These are phyloP conservation scores for Centrapalus pauciflorus DNA, from an alignment of 129 eudicot genomes.

Conservation along the genomic window DNA sequence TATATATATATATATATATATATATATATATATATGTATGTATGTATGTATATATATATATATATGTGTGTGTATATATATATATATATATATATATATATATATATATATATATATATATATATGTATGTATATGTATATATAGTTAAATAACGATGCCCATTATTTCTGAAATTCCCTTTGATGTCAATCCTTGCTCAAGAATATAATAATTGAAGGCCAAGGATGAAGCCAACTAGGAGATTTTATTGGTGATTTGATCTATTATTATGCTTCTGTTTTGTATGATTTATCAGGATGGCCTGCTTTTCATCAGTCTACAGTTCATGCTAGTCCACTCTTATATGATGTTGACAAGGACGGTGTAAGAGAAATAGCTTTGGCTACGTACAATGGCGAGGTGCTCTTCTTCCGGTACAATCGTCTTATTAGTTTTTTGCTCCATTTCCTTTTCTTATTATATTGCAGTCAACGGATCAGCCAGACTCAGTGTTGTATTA, in stretches of 20 bases:
- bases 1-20: too few species aligned
- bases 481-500: neutral
- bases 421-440: constrained; percentile 5
- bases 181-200: too few species aligned
- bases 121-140: too few species aligned
- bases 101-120: too few species aligned
- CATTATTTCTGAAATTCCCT: too few species aligned
- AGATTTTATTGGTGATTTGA: constrained; percentile 7
- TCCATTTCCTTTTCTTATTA: neutral
- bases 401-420: constrained; percentile 94
- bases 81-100: too few species aligned
- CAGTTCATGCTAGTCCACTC: constrained; percentile 97
- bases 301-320: constrained; percentile 99
- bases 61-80: too few species aligned
- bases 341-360: constrained; percentile 96
- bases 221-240: too few species aligned
- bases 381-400: constrained; percentile 97
- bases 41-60: too few species aligned
- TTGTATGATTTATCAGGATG: constrained; percentile 56
- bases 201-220: too few species aligned
- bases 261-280: constrained; percentile 1
- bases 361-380: constrained; percentile 95
- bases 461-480: constrained; percentile 2
- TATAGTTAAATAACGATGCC: too few species aligned
- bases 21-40: too few species aligned